Evolutionary conservation across 495 filamentous ascomycete genomes (phyloP), one percentile per base, ranked within the genome.

Genomic region (Talaromyces liani): DNA sequence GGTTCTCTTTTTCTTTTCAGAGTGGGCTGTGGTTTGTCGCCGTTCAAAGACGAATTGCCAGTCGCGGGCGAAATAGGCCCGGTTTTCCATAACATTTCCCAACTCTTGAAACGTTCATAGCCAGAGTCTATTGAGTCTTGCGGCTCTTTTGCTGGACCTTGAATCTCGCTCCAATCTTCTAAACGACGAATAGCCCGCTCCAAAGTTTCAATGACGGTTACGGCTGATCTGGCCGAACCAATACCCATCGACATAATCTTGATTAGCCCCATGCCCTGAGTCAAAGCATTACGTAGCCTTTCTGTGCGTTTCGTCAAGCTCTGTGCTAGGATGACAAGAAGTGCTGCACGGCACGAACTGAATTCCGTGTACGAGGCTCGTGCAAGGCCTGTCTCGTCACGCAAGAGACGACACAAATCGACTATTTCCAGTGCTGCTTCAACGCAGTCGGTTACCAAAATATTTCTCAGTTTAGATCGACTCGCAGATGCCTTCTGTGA

Each of bases 171-270:
- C 70, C 74, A 79, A 29, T 74, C 64, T 61, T 79, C 77, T 18
- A 81, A 67, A 2, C 77, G 77, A n/a, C 75, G 71, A 20, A 81
- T 79, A 6, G 79, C 77, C 12, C 78, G 73, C 47, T 82, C 79
- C 8, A 82, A 75, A 4, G 80, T 74, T 65, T 82, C 80, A 36
- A 82, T 82, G n/a, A 82, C 74, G 49, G 74, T 80, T 16, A 79
- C 79, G 8, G 80, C 80, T 8, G 78, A 80, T 18, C 75, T 72
- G 0, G 80, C 79, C n/a, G 79, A 82, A 1, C 77, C 77, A 14
- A 79, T 76, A 6, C 77, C 78, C 75, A 79, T 80, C 1, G 80
- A 79, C 80, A 82, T 82, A 33, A 78, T 78, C 63, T 80, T 81
- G 58, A 82, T 81, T 20, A 82, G 64, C 16, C 71, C 75, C 67